Base-by-base conservation (phyloP, 1,284 basidiomycete species). In the Sporisorium exsertum region DNA sequence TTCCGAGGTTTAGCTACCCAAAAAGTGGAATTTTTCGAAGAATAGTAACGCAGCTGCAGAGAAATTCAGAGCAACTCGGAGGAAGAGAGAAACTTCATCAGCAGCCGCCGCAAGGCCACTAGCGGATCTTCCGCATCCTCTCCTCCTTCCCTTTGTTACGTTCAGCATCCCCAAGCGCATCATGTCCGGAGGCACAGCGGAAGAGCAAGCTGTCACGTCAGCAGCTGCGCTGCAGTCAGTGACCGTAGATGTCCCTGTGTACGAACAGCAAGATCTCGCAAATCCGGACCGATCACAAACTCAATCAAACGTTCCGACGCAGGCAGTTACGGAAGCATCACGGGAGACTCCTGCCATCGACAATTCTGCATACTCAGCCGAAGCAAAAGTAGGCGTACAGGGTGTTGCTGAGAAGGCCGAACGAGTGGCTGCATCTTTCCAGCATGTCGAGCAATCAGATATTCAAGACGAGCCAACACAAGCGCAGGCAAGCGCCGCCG, bases 1-100 rank as follows among this genome's bases (percentile, higher is more conserved):
- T 56, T 50, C 64, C 55, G 63, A 58, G 40, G 22, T 51, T 54
- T n/a, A 32, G 53, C 32, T 4, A 22, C 16, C 5, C 16, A 52
- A 59, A 53, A 61, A 42, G 51, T 64, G 60, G 60, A 69, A 59
- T 69, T 63, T 63, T 64, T 52, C 40, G 6, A 50, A 45, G 43
- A 47, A 54, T 15, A 5, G 50, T 15, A 5, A 37, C 32, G 49
- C 37, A 37, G 42, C 57, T 32, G 29, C 43, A 45, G 33, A 56
- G 20, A 26, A 22, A 35, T 47, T 43, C 8, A 45, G 20, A 5
- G 16, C 37, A n/a, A 26, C n/a, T 49, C 27, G 7, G n/a, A n/a
- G n/a, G n/a, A 52, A 26, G 45, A 46, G 49, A 60, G 58, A 60
- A 66, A 66, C 55, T 66, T 66, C 37, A 43, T 16, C 57, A 37